phyloP scores from a whole-genome alignment of 768 basidiomycete genomes.

The Pleurotus pulmonarius region DNA sequence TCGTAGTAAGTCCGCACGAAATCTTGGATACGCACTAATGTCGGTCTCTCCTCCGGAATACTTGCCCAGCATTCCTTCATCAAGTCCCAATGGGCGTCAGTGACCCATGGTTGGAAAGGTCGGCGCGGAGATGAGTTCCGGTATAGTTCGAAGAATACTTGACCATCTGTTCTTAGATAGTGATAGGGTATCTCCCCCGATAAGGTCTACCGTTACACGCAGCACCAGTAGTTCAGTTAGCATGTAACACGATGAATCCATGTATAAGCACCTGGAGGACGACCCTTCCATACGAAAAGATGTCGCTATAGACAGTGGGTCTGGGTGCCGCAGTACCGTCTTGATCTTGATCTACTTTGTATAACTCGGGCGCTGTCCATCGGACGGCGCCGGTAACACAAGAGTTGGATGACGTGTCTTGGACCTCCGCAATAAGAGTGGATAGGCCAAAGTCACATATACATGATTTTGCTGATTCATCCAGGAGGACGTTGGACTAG shows the following conservation, averaged over 20 bases:
- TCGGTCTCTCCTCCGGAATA: constrained; percentile 1
- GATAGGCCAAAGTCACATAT: constrained; percentile 7
- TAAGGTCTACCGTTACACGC: not conserved
- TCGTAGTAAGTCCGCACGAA: not conserved
- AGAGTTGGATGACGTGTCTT: constrained; percentile 2
- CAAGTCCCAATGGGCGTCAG: constrained; percentile 10
- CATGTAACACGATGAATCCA: not conserved
- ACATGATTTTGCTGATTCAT: not conserved
- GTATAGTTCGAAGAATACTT: constrained; percentile 5
- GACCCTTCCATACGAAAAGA: not conserved
- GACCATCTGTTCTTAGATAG: constrained; percentile 1
- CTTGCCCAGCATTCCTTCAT: constrained; percentile 8
- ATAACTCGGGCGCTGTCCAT: constrained; percentile 5
- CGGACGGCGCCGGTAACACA: not conserved
- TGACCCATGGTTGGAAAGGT: constrained; percentile 2
- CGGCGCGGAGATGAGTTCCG: constrained; percentile 1
- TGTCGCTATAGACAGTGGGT: not conserved
- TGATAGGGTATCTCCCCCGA: constrained; percentile 3
- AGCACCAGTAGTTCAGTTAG: too few relatives aligned
- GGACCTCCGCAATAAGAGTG: not conserved
- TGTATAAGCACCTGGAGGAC: not conserved
- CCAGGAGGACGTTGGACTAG: constrained; percentile 3
- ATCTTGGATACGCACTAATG: not conserved
- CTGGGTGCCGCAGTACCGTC: not conserved
- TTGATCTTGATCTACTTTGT: not conserved